Base-by-base conservation (phyloP, 2,329 filamentous ascomycete species). In the Talaromyces rugulosus region DNA sequence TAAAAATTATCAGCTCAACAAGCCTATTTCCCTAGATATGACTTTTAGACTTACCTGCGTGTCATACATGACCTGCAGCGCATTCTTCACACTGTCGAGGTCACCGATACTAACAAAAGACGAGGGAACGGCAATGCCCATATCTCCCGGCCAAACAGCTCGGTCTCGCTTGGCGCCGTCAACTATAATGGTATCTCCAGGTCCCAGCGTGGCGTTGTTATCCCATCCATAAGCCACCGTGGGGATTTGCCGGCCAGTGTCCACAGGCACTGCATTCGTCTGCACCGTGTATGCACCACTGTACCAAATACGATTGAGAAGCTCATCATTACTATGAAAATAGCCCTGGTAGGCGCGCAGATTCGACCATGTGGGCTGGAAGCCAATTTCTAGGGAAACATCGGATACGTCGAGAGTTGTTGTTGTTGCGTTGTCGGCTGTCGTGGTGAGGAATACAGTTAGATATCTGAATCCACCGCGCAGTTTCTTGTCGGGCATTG, bases 241-340 rank as follows among this genome's bases (percentile, higher is more conserved):
- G 8, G 68, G 73, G 44, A 70, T 73, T 60, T 70, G 69, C 4
- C 75, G 74, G 11, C 75, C 76, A 12, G 76, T 78, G 51, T 74
- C 65, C 7, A 69, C 68, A 2, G 76, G 76, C 0, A 78, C 76
- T 23, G 74, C 68, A 64, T 79, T 79, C 0, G 75, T 78, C 67
- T 83, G 83, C 36, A 84, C 66, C 0, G 83, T 85, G 64, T 82
- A 84, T 6, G 81, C 81, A 4, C 80, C 83, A 47, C 78, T 80
- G 64, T 86, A 86, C 83, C 83, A 85, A 55, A 85, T 82, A 6
- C 77, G 76, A 68, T 86, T 85, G 57, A 87, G 75, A 11, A 83
- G 68, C 36, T 82, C 77, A 50, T 80, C 81, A 53, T 74, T 80
- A 66, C 75, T 81, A 64, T 83, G 76, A 58, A 84, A 84, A 63